Evolutionary conservation across 495 filamentous ascomycete species (phyloP), one percentile per base, ranked within the genome.

Genomic region (Niebla homalea): DNA sequence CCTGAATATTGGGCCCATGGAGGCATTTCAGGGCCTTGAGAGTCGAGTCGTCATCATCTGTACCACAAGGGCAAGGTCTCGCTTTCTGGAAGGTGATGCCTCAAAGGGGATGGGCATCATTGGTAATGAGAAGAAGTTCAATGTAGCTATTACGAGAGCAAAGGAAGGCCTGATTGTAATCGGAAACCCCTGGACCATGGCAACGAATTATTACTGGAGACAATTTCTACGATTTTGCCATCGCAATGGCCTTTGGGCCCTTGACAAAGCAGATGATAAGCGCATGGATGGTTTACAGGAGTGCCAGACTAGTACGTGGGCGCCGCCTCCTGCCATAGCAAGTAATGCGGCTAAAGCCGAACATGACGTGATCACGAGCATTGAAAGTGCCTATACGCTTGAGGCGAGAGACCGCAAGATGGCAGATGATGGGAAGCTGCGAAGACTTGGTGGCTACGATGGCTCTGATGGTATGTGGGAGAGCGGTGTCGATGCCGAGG

Each of bases 11-110:
- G 76, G 76, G 3, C 74, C 76, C 3, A 66, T 74, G 20, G 76
- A 79, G 54, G 74, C 71, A n/a, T 78, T 72, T 49, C 76, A 78
- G 51, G 76, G 76, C 0, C 58, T 74, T 21, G 76, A 79, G 55
- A 66, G 66, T 26, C 60, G 65, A 11, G 65, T 76, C 18, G 76
- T 78, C 18, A 75, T 79, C 46, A 53, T 79, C 16, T 78, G 76
- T 52, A 77, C 73, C 1, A 79, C 76, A 37, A 56, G 76, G 26
- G 66, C 68, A 2, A 54, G 71, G 20, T 52, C 53, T n/a, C 56
- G 68, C 6, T 78, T 75, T 53, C 60, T 79, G 3, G 59, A 62
- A 12, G 58, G 62, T 21, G 76, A 78, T 58, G 36, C 49, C 12
- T 56, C 60, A 7, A 61, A 64, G 32, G 72, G 71, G n/a, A 60